A percentile compares a stretch with the other conserved stretches of the same genome.
These are phyloP conservation scores for Fusarium hostae DNA, from an alignment of 2,329 filamentous ascomycete species.

Conservation along the genomic window DNA sequence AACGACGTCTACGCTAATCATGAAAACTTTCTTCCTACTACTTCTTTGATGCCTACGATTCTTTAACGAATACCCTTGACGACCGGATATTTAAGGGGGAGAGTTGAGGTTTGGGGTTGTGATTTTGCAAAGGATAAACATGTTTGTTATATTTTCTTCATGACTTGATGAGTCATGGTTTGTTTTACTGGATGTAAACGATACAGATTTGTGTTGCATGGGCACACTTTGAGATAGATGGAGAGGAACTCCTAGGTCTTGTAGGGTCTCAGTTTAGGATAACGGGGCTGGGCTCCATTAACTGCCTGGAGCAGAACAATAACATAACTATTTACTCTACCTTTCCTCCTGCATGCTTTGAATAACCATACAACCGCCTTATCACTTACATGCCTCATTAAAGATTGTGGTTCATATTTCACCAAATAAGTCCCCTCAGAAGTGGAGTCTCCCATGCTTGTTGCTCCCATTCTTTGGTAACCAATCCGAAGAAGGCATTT, in stretches of 20 bases:
- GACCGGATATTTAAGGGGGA: slow-evolving; percentile 26
- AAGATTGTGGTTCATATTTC: background rate
- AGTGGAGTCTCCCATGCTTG: slow-evolving; percentile 40
- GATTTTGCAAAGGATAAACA: slow-evolving; percentile 24
- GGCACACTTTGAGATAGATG: slow-evolving; percentile 28
- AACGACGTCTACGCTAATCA: slow-evolving; percentile 27
- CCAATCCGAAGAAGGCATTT: slow-evolving; percentile 37
- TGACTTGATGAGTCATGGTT: slow-evolving; percentile 26
- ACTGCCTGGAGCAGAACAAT: slow-evolving; percentile 45
- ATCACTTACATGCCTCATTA: too few species aligned
- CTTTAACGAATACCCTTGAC: slow-evolving; percentile 37
- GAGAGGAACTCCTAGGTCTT: slow-evolving; percentile 21
- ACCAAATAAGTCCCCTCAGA: background rate
- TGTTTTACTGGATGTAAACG: slow-evolving; percentile 22
- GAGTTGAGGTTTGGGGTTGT: slow-evolving; percentile 9
- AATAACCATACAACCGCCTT: background rate
- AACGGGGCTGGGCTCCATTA: slow-evolving; percentile 42
- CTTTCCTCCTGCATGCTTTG: background rate
- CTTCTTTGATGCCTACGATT: slow-evolving; percentile 38
- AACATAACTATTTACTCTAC: slow-evolving; percentile 7
- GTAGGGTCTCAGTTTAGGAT: background rate
- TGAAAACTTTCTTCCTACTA: slow-evolving; percentile 20
- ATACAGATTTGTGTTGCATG: slow-evolving; percentile 22
- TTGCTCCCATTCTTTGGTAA: slow-evolving; percentile 12
- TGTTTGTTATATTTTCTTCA: slow-evolving; percentile 22